Evolutionary conservation across 2,329 filamentous ascomycete species (phyloP).

Genomic region (Paracoccidioides brasiliensis): DNA sequence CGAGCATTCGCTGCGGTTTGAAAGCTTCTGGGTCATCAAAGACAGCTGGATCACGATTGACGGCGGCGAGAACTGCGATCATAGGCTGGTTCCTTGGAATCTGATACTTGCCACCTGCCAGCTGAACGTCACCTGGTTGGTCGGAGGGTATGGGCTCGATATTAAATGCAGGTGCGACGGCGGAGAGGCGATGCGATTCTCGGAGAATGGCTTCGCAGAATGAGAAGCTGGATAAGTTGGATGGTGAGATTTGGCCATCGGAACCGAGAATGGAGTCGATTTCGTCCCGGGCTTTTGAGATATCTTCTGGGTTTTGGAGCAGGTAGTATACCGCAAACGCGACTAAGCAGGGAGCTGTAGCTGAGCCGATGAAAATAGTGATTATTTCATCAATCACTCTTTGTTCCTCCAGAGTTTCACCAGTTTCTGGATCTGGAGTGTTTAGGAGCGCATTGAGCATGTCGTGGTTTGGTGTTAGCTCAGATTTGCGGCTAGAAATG

Average conservation of each 20-base stretch:
- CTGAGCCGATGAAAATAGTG: slow-evolving; percentile 51
- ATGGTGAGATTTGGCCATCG: slow-evolving; percentile 41
- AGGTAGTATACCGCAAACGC: slow-evolving; percentile 54
- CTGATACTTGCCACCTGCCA: slow-evolving; percentile 49
- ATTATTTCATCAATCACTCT: slow-evolving; percentile 57
- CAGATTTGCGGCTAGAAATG: slow-evolving; percentile 42
- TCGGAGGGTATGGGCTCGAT: slow-evolving; percentile 40
- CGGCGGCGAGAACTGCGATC: slow-evolving; percentile 39
- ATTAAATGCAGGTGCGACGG: slow-evolving; percentile 47
- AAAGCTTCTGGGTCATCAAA: slow-evolving; percentile 54
- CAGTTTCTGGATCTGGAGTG: slow-evolving; percentile 49
- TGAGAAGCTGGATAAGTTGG: slow-evolving; percentile 48
- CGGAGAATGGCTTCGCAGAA: slow-evolving; percentile 55
- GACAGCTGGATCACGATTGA: slow-evolving; percentile 51
- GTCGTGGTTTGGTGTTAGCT: slow-evolving; percentile 46
- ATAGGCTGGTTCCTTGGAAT: slow-evolving; percentile 43
- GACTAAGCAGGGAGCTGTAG: slow-evolving; percentile 56
- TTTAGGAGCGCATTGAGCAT: slow-evolving; percentile 48
- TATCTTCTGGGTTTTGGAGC: slow-evolving; percentile 47
- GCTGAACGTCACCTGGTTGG: slow-evolving; percentile 32
- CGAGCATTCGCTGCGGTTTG: slow-evolving; percentile 58
- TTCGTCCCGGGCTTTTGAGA: slow-evolving; percentile 51
- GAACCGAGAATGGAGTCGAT: slow-evolving; percentile 53
- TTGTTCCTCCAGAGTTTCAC: slow-evolving; percentile 43
- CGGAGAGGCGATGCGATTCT: slow-evolving; percentile 51